phyloP scores from a whole-genome alignment of 2,329 filamentous ascomycete genomes.

The Botrytis deweyae region DNA sequence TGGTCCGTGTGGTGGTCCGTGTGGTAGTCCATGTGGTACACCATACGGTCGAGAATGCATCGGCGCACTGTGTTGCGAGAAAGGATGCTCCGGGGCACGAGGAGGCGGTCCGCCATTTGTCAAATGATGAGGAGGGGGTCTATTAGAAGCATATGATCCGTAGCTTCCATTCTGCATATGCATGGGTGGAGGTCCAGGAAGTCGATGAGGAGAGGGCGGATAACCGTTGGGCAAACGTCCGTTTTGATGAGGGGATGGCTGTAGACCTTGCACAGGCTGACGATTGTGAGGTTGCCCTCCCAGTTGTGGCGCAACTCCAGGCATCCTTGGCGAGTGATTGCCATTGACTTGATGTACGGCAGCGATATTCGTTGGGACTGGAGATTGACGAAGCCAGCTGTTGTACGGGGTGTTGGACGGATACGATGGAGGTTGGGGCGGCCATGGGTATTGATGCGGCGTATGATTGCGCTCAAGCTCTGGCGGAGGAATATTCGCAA shows the following conservation, averaged over 20 bases:
- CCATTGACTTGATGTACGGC: slow-evolving; percentile 53
- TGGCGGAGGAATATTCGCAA: slow-evolving; percentile 32
- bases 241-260: slow-evolving; percentile 48
- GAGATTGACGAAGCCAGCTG: slow-evolving; percentile 53
- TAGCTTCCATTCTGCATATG: slow-evolving; percentile 37
- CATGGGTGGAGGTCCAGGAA: slow-evolving; percentile 27
- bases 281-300: slow-evolving; percentile 30
- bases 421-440: slow-evolving; percentile 44
- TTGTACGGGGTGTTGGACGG: slow-evolving; percentile 43
- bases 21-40: slow-evolving; percentile 32
- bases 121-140: slow-evolving; percentile 39
- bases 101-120: slow-evolving; percentile 42
- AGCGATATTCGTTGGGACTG: slow-evolving; percentile 47
- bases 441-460: slow-evolving; percentile 32
- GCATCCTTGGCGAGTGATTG: slow-evolving; percentile 34
- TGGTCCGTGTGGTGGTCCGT: slow-evolving; percentile 31
- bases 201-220: slow-evolving; percentile 38
- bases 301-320: slow-evolving; percentile 35
- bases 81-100: slow-evolving; percentile 48
- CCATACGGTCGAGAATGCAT: slow-evolving; percentile 45
- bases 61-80: slow-evolving; percentile 47
- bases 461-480: slow-evolving; percentile 31
- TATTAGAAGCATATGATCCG: slow-evolving; percentile 36
- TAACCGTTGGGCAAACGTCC: slow-evolving; percentile 46
- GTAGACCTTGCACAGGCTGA: slow-evolving; percentile 32